These are phyloP conservation scores for Colletotrichum spinosum DNA, from an alignment of 2,329 filamentous ascomycete genomes.

Conservation along the genomic window DNA sequence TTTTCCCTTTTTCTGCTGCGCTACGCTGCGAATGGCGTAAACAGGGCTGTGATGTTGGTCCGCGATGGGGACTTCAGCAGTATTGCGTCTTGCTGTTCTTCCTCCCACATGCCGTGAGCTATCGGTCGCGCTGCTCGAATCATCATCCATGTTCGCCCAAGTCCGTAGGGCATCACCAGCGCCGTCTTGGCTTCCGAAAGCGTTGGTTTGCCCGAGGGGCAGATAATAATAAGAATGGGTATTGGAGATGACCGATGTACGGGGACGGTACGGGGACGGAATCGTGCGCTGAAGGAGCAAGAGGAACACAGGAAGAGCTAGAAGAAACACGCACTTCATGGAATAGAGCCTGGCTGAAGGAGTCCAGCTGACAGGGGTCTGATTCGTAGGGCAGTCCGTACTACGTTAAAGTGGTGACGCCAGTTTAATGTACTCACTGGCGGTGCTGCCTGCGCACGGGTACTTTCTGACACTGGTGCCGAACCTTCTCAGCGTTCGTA, in stretches of 20 bases:
- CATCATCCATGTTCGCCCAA: constrained; percentile 29
- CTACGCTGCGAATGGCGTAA: too few species aligned
- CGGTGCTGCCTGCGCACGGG: constrained; percentile 30
- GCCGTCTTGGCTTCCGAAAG: constrained; percentile 14
- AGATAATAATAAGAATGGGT: too few species aligned
- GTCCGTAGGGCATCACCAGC: constrained; percentile 15
- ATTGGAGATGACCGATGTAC: constrained; percentile 29
- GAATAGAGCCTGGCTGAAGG: background rate
- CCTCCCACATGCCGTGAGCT: constrained; percentile 26
- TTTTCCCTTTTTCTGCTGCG: too few species aligned
- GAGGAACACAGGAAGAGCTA: background rate
- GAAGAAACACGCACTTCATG: background rate
- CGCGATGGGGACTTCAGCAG: too few species aligned
- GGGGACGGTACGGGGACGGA: background rate
- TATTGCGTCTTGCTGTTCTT: too few species aligned
- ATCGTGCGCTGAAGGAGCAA: background rate
- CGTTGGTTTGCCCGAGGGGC: background rate
- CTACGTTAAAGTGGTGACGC: constrained; percentile 6
- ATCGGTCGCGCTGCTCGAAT: constrained; percentile 16
- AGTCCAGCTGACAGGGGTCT: constrained; percentile 16
- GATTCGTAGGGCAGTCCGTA: constrained; percentile 14
- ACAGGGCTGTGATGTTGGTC: too few species aligned
- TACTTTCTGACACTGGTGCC: constrained; percentile 36
- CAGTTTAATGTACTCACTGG: constrained; percentile 15
- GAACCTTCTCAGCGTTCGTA: constrained; percentile 10